Base-by-base conservation (phyloP, 2,329 filamentous ascomycete genomes). In the Periconia sp. region DNA sequence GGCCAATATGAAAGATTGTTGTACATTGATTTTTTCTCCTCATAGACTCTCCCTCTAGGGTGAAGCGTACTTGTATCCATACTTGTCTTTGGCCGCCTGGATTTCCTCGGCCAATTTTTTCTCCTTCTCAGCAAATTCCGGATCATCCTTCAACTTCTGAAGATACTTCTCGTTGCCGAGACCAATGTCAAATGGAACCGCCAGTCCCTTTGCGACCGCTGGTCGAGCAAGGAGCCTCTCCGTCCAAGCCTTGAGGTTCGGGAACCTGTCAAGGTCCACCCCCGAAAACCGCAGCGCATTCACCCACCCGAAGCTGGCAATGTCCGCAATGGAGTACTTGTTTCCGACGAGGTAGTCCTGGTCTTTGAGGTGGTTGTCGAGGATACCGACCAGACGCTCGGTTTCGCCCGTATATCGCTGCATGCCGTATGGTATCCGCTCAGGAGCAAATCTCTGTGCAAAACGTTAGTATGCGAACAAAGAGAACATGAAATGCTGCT, bases 61-160 rank as follows among this genome's bases (percentile, higher is more conserved):
- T 49, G 71, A 74, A 14, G 73, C 60, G 59, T 72, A 79, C 64
- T 78, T 77, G 66, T 79, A 79, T 6, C 71, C 68, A 58, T 78
- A 79, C 61, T 79, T 66, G 60, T 77, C 71, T 63, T 79, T 78
- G 10, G 76, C 76, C 51, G 72, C 72, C 53, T 73, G 66, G 49
- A 72, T 65, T 45, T 73, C 49, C 43, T 74, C 68, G 50, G 57
- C 60, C 19, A 77, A 52, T 55, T 71, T 62, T 35, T 76, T 72
- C 56, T 80, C 74, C 64, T 76, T 74, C 69, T 79, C 71, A 63
- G 73, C 78, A 56, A 77, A 79, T 55, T 81, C 81, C 19, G 74
- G 69, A 35, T 83, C 78, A 2, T 78, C 71, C 63, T 77, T 74
- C 53, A 82, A 47, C 23, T 71, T 71, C 68, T 76, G 67, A 57